Evolutionary conservation across 1,284 basidiomycete species (phyloP).

Genomic region (Caloboletus firmus): DNA sequence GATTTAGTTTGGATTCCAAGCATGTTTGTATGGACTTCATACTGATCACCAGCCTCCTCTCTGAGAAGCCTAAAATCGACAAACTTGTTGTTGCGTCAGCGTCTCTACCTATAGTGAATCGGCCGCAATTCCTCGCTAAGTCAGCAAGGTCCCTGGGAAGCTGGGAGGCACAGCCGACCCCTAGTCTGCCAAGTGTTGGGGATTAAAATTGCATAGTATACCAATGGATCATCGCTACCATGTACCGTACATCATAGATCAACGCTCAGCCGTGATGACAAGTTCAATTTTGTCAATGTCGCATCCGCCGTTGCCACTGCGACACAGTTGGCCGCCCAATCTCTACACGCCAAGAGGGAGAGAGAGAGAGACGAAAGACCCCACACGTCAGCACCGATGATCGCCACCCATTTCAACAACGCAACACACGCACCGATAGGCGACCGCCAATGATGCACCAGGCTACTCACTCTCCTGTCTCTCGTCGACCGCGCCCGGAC

Average conservation of each 20-base stretch:
- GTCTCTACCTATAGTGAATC: too few relatives aligned
- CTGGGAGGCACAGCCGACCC: too few relatives aligned
- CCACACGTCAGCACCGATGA: constrained; percentile 6
- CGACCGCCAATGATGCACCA: constrained; percentile 51
- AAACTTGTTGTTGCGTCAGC: too few relatives aligned
- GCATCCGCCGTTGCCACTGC: constrained; percentile 2
- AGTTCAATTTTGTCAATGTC: not conserved
- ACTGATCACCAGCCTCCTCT: too few relatives aligned
- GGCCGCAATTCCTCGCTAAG: too few relatives aligned
- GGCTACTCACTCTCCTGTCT: constrained; percentile 37
- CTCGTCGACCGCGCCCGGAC: constrained; percentile 35
- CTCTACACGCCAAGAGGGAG: not conserved
- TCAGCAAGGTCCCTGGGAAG: too few relatives aligned
- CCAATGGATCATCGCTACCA: not conserved
- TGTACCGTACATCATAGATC: not conserved
- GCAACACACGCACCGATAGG: constrained; percentile 46
- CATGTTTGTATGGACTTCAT: too few relatives aligned
- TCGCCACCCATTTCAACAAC: not conserved
- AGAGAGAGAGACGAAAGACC: not conserved
- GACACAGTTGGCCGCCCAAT: constrained; percentile 16
- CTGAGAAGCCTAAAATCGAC: too few relatives aligned
- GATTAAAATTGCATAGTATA: not conserved
- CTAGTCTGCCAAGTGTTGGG: too few relatives aligned
- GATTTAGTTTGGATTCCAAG: too few relatives aligned
- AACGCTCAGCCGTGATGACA: not conserved